Evolutionary conservation across 2,329 filamentous ascomycete genomes (phyloP).

Genomic region (Stachybotrys elegans): DNA sequence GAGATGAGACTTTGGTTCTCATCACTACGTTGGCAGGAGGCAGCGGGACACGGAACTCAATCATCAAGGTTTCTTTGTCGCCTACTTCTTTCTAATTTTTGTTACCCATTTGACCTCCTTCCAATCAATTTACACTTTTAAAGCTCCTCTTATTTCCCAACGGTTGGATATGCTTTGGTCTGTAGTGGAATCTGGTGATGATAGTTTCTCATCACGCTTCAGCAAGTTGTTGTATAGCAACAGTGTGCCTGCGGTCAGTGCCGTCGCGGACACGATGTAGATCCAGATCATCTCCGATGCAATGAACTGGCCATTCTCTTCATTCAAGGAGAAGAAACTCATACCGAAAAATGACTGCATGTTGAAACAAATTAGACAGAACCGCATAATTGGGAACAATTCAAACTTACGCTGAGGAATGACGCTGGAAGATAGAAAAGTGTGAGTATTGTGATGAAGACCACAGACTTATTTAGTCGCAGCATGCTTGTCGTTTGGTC

Average conservation of each 20-base stretch:
- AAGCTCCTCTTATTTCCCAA: too few species aligned
- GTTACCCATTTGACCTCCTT: too few species aligned
- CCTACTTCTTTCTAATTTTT: too few species aligned
- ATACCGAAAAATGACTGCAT: conserved; percentile 36
- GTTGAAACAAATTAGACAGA: not conserved
- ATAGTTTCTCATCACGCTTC: not conserved
- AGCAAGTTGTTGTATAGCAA: not conserved
- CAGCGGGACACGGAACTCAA: not conserved
- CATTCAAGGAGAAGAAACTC: conserved; percentile 32
- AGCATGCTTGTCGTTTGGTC: conserved; percentile 24
- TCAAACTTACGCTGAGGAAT: conserved; percentile 27
- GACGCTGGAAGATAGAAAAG: conserved; percentile 27
- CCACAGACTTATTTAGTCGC: conserved; percentile 24
- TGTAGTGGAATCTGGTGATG: not conserved
- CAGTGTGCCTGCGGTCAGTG: conserved; percentile 18
- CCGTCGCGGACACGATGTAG: conserved; percentile 22
- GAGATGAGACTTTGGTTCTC: not conserved
- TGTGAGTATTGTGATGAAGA: conserved; percentile 24
- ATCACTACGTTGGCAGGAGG: conserved; percentile 3
- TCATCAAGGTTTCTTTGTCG: not conserved
- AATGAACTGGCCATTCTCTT: conserved; percentile 20
- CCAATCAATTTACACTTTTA: too few species aligned
- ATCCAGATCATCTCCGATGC: conserved; percentile 32
- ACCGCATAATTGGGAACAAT: not conserved
- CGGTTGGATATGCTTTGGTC: too few species aligned